phyloP scores from a whole-genome alignment of 768 basidiomycete species.

The Rhodotorula toruloides region DNA sequence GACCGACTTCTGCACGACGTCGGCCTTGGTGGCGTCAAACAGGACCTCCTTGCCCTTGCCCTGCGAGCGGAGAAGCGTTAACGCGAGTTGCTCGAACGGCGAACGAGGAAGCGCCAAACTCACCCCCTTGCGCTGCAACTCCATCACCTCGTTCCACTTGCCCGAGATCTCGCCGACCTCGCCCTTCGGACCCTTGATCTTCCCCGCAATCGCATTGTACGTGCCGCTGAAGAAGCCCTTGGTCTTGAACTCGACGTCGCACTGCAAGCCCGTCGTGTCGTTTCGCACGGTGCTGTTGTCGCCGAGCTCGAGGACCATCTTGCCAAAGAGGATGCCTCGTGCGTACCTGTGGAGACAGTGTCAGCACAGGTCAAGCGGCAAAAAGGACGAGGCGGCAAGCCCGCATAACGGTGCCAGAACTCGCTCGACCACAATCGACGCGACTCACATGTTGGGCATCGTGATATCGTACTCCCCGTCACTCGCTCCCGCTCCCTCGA shows the following conservation, averaged over 20 bases:
- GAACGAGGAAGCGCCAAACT: conserved; percentile 32
- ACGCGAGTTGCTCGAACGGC: too few species aligned
- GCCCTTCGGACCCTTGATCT: conserved; percentile 59
- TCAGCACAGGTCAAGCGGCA: background rate
- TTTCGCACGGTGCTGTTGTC: conserved; percentile 81
- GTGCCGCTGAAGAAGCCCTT: conserved; percentile 99
- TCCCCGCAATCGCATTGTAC: conserved; percentile 78
- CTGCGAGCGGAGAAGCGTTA: background rate
- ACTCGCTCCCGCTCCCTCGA: conserved; percentile 31
- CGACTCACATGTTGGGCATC: conserved; percentile 99
- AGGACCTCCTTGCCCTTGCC: conserved; percentile 65
- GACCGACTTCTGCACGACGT: conserved; percentile 75
- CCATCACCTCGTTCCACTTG: conserved; percentile 85
- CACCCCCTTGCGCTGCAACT: conserved; percentile 68
- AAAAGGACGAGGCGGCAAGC: background rate
- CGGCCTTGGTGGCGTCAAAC: conserved; percentile 76
- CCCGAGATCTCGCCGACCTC: conserved; percentile 83
- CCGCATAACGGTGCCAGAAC: background rate
- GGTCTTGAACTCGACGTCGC: conserved; percentile 94
- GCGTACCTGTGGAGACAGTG: conserved; percentile 42
- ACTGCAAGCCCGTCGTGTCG: conserved; percentile 64
- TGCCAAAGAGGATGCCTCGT: conserved; percentile 51
- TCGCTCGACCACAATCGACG: background rate
- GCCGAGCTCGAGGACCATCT: conserved; percentile 91
- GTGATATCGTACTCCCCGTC: conserved; percentile 71